Evolutionary conservation across 768 basidiomycete genomes (phyloP).

Genomic region (Boletus sp.): DNA sequence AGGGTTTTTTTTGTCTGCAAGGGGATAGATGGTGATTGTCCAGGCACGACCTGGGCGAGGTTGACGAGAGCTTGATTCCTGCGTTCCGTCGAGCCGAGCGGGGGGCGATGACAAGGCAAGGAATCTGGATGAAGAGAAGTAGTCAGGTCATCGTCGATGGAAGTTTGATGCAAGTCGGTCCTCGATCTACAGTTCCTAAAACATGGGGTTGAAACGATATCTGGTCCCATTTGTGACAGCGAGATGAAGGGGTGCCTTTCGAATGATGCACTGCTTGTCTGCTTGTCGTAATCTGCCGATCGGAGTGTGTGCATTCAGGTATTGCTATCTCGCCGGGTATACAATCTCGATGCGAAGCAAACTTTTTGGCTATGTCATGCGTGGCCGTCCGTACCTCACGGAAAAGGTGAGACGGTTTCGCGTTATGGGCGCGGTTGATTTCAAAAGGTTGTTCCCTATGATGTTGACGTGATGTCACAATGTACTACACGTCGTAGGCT

Average conservation of each 20-base stretch:
- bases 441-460: neutral
- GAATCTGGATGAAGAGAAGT: neutral
- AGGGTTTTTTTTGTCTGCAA: neutral
- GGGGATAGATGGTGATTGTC: neutral
- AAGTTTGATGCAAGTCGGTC: neutral
- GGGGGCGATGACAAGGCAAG: no score
- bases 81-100: neutral
- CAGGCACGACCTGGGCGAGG: neutral
- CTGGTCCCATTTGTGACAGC: neutral
- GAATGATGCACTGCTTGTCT: neutral
- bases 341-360: neutral
- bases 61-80: neutral
- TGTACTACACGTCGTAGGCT: neutral
- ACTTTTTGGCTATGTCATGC: constrained; percentile 9
- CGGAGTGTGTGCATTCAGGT: neutral
- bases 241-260: neutral
- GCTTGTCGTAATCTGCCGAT: constrained; percentile 9
- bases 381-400: neutral
- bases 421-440: constrained; percentile 3
- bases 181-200: neutral
- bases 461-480: constrained; percentile 1
- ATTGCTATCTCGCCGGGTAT: neutral
- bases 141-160: neutral
- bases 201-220: constrained; percentile 1
- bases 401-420: neutral